Percentiles rank a stretch among this genome's conserved stretches.
phyloP scores from a whole-genome alignment of 2,329 filamentous ascomycete genomes.

The Tolypocladium amazonense region DNA sequence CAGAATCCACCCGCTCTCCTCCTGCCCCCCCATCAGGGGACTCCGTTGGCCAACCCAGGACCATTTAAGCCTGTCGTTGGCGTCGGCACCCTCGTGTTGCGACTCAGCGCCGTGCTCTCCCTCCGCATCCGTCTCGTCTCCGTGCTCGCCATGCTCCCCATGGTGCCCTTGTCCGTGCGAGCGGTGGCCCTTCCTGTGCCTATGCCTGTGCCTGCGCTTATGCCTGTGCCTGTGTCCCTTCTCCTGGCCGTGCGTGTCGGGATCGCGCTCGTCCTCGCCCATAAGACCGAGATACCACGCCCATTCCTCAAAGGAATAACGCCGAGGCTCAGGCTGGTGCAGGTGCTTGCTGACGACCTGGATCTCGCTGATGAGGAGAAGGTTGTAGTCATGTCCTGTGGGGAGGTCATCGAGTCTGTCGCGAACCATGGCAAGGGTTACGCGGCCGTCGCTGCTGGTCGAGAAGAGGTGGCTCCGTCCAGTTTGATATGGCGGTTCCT shows the following conservation, averaged over 20 bases:
- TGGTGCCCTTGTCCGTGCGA: background rate
- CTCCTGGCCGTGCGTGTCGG: conserved; percentile 37
- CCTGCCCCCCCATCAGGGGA: conserved; percentile 57
- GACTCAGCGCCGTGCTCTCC: conserved; percentile 1
- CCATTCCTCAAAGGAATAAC: conserved; percentile 79
- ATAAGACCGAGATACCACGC: conserved; percentile 73
- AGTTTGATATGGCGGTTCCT: background rate
- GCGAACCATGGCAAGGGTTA: conserved; percentile 22
- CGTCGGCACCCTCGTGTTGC: conserved; percentile 12
- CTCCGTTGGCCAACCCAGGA: conserved; percentile 63
- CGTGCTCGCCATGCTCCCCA: background rate
- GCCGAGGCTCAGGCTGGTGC: conserved; percentile 45
- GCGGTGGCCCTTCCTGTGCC: background rate
- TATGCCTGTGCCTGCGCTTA: background rate
- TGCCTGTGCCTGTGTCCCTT: conserved; percentile 7
- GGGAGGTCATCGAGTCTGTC: conserved; percentile 28
- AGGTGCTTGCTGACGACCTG: conserved; percentile 51
- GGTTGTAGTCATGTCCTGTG: conserved; percentile 39
- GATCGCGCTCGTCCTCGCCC: conserved; percentile 48
- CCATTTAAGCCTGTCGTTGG: conserved; percentile 35
- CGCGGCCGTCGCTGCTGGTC: conserved; percentile 21
- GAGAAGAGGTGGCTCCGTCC: background rate
- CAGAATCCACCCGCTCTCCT: conserved; percentile 64
- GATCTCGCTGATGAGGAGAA: conserved; percentile 65
- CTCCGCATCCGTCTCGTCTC: background rate